Conservation (phyloP, 495 filamentous ascomycete genomes). For the Lasiosphaeria hispida region DNA sequence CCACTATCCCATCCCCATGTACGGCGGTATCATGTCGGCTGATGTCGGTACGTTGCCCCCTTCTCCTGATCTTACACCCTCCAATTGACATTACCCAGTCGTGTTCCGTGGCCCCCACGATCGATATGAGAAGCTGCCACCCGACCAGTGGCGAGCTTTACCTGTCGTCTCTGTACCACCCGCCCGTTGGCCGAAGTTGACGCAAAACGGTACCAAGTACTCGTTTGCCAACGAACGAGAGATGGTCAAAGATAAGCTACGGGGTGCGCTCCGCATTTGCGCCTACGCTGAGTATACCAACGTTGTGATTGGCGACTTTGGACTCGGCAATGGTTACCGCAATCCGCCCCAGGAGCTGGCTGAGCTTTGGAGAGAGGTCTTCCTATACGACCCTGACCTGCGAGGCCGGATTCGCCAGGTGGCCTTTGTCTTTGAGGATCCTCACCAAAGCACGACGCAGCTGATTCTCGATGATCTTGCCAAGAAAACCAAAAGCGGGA, state of each 20-base stretch:
- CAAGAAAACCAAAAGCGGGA: conserved; percentile 41
- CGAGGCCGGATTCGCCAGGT: conserved; percentile 64
- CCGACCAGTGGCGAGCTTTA: conserved; percentile 48
- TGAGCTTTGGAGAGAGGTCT: conserved; percentile 63
- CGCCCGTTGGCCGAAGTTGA: conserved; percentile 67
- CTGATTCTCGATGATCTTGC: conserved; percentile 48
- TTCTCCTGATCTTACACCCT: neutral
- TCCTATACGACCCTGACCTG: conserved; percentile 64
- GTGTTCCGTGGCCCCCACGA: conserved; percentile 50
- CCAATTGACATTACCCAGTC: conserved; percentile 24
- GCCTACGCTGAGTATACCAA: conserved; percentile 55
- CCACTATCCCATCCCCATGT: conserved; percentile 67
- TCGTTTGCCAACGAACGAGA: conserved; percentile 66
- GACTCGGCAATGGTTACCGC: conserved; percentile 64
- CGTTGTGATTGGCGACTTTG: conserved; percentile 69
- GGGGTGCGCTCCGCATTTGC: conserved; percentile 65
- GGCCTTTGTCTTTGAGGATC: conserved; percentile 66
- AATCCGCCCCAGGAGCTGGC: conserved; percentile 69
- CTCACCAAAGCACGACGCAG: conserved; percentile 41
- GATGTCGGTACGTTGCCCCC: conserved; percentile 53
- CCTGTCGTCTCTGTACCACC: conserved; percentile 71
- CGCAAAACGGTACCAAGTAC: conserved; percentile 61
- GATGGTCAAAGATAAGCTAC: conserved; percentile 69
- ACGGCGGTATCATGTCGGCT: conserved; percentile 64
- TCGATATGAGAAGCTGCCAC: conserved; percentile 44